Evolutionary conservation across 106 monocot species (phyloP).

Genomic region (Iris macrosiphon): DNA sequence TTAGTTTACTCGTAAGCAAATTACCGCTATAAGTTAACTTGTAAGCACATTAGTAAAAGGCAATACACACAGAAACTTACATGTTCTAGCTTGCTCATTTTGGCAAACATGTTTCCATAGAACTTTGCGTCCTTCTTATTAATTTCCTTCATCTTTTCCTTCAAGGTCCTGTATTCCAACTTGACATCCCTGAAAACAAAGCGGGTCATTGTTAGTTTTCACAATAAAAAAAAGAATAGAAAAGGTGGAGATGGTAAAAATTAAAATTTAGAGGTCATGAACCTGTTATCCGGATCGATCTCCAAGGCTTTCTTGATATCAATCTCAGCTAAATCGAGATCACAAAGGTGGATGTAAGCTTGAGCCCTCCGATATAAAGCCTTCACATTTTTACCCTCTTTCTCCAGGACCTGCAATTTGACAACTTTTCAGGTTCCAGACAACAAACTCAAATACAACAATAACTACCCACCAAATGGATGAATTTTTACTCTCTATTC

Average conservation of each 20-base stretch:
- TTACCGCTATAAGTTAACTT: background rate
- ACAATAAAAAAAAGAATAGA: too few species aligned
- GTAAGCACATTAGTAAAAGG: background rate
- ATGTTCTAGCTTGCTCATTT: conserved; percentile 47
- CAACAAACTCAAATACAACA: too few species aligned
- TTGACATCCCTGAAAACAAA: conserved; percentile 63
- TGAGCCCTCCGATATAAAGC: conserved; percentile 80
- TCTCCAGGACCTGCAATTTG: conserved; percentile 54
- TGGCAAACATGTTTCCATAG: conserved; percentile 79
- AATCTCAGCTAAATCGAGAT: conserved; percentile 77
- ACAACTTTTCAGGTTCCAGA: too few species aligned
- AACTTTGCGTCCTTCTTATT: conserved; percentile 74
- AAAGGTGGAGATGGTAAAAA: too few species aligned
- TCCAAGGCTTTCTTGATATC: conserved; percentile 86
- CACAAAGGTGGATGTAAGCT: conserved; percentile 66
- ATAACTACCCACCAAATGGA: too few species aligned
- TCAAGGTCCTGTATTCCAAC: conserved; percentile 50
- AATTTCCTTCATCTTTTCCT: conserved; percentile 64
- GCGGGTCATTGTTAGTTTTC: too few species aligned
- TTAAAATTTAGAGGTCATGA: background rate
- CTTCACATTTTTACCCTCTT: conserved; percentile 75
- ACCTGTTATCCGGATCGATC: conserved; percentile 80
- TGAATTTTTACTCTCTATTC: too few species aligned
- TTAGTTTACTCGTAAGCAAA: background rate
- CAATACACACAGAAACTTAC: conserved; percentile 17